These are phyloP conservation scores for Auriculariales sp. DNA, from an alignment of 768 basidiomycete genomes.

Conservation along the genomic window DNA sequence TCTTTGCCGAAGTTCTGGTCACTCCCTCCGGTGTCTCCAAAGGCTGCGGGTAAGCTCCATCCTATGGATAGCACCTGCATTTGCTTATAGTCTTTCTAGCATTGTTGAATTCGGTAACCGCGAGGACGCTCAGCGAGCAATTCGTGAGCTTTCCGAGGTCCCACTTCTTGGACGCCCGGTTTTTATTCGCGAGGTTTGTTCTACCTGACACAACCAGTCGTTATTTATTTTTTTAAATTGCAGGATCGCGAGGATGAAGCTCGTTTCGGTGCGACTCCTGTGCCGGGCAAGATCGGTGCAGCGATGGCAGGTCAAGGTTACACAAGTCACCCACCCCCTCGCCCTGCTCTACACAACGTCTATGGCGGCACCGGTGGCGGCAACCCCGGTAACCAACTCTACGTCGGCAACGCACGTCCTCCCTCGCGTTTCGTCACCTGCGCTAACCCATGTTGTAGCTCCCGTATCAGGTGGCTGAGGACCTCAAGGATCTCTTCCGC, in stretches of 20 bases:
- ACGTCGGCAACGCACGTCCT: conserved; percentile 70
- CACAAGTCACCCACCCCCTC: conserved; percentile 65
- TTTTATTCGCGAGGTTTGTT: conserved; percentile 84
- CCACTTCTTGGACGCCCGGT: conserved; percentile 85
- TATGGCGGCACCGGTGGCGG: conserved; percentile 27
- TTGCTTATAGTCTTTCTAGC: conserved; percentile 23
- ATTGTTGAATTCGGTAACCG: conserved; percentile 90
- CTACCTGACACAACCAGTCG: background rate
- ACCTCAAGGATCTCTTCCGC: conserved; percentile 93
- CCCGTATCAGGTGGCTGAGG: conserved; percentile 95
- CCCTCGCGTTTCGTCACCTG: conserved; percentile 11
- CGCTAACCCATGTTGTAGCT: conserved; percentile 32
- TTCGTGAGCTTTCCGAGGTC: conserved; percentile 82
- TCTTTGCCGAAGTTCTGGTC: conserved; percentile 97
- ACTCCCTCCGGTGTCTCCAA: conserved; percentile 96
- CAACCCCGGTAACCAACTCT: conserved; percentile 84
- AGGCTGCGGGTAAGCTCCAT: conserved; percentile 82
- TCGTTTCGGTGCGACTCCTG: conserved; percentile 88
- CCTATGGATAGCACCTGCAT: conserved; percentile 18
- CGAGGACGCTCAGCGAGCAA: conserved; percentile 80
- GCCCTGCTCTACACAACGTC: conserved; percentile 67
- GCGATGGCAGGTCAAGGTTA: conserved; percentile 89
- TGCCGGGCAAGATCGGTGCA: conserved; percentile 91
- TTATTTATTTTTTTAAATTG: conserved; percentile 17
- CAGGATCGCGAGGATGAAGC: conserved; percentile 96